Conservation (phyloP, 1,139 yeast species). For the Wickerhamomyces sp. region DNA sequence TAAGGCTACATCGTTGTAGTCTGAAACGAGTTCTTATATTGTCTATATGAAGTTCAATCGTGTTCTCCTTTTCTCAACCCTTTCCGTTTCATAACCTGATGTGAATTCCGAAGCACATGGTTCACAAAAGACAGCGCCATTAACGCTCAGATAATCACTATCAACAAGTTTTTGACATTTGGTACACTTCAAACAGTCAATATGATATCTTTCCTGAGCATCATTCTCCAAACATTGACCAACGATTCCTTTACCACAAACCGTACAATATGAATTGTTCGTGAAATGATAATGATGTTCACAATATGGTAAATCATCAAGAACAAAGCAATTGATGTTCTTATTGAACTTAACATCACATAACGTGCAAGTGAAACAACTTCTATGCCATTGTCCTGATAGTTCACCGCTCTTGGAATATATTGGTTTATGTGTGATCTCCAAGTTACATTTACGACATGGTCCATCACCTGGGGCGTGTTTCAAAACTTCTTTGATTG, state of each 20-base stretch:
- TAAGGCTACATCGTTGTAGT: background rate
- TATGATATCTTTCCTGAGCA: conserved; percentile 60
- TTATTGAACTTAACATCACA: conserved; percentile 56
- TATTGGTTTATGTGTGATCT: conserved; percentile 51
- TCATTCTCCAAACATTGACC: conserved; percentile 87
- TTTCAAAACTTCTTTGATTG: conserved; percentile 12
- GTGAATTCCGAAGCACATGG: conserved; percentile 14
- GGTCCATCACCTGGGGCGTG: conserved; percentile 68
- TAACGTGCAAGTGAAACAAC: conserved; percentile 71
- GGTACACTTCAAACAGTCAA: conserved; percentile 54
- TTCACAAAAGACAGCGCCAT: conserved; percentile 51
- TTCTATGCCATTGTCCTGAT: conserved; percentile 92
- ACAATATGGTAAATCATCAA: conserved; percentile 78
- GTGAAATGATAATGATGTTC: conserved; percentile 71
- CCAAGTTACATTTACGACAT: conserved; percentile 56
- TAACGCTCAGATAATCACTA: conserved; percentile 52
- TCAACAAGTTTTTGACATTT: conserved; percentile 44
- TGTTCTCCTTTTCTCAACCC: conserved; percentile 11
- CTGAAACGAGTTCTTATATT: background rate
- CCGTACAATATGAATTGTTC: conserved; percentile 69
- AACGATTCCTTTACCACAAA: conserved; percentile 75
- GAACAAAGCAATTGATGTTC: conserved; percentile 71
- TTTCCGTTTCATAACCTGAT: background rate
- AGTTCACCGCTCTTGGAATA: conserved; percentile 72
- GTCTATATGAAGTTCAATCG: conserved; percentile 15